These are phyloP conservation scores for Fistulifera solaris DNA, from an alignment of 108 stramenopile species.

Conservation along the genomic window DNA sequence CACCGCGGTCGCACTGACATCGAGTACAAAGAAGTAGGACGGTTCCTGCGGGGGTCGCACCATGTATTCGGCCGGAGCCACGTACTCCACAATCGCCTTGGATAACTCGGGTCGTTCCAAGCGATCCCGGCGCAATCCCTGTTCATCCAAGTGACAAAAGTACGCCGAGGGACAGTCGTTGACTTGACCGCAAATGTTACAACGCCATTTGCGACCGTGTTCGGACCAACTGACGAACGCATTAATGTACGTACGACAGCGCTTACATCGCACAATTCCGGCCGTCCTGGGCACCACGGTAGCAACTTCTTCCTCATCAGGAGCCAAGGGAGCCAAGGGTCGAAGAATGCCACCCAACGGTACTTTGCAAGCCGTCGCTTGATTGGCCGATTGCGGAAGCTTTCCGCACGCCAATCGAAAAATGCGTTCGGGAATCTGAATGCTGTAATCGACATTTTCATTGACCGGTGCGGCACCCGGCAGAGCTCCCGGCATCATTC, in stretches of 20 bases:
- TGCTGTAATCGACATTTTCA: constrained; percentile 62
- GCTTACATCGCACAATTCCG: constrained; percentile 95
- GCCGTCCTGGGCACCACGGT: constrained; percentile 91
- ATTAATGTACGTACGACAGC: constrained; percentile 98
- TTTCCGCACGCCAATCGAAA: constrained; percentile 40
- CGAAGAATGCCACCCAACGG: constrained; percentile 74
- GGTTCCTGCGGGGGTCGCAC: constrained; percentile 97
- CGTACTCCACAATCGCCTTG: constrained; percentile 81
- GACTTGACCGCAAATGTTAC: constrained; percentile 93
- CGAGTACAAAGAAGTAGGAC: constrained; percentile 93
- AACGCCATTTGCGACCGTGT: constrained; percentile 93
- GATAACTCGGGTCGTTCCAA: constrained; percentile 88
- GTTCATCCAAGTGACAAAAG: constrained; percentile 92
- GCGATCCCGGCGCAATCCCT: constrained; percentile 79
- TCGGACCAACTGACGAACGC: constrained; percentile 96
- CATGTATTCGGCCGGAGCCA: constrained; percentile 98
- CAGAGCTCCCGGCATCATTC: constrained; percentile 11
- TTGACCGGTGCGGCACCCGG: constrained; percentile 16
- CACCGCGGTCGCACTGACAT: constrained; percentile 86
- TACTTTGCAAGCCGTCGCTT: constrained; percentile 51
- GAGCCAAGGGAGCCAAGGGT: constrained; percentile 53
- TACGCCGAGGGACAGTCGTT: constrained; percentile 90
- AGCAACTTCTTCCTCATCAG: constrained; percentile 51
- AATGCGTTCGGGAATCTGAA: constrained; percentile 52
- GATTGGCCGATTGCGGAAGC: constrained; percentile 44